A percentile compares a stretch with the other conserved stretches of the same genome.
Conservation (phyloP, 495 filamentous ascomycete genomes). For the Lophiostoma macrostomum region DNA sequence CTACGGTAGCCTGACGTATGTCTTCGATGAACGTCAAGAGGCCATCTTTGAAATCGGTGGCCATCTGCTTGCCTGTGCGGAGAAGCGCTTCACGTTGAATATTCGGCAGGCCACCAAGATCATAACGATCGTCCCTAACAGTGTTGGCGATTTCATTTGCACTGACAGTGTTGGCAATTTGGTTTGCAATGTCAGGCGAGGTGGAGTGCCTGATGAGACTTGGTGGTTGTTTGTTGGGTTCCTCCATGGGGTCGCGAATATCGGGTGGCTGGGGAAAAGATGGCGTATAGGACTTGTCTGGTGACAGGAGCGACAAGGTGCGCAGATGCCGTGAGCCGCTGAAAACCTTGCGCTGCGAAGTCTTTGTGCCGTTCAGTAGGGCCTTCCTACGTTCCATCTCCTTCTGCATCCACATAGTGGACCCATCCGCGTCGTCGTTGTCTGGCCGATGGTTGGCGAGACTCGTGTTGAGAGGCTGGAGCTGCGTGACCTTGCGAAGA, state of each 20-base stretch:
- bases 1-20: conserved; percentile 88
- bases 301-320: conserved; percentile 81
- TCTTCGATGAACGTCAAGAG: conserved; percentile 98
- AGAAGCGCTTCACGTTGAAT: conserved; percentile 53
- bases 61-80: conserved; percentile 77
- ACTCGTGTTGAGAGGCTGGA: conserved; percentile 53
- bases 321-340: conserved; percentile 72
- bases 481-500: conserved; percentile 53
- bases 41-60: conserved; percentile 82
- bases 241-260: conserved; percentile 38
- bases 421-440: conserved; percentile 40
- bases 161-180: conserved; percentile 31
- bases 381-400: conserved; percentile 63
- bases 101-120: conserved; percentile 39
- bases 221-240: conserved; percentile 19
- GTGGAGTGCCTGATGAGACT: conserved; percentile 32
- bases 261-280: conserved; percentile 43
- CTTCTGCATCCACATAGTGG: conserved; percentile 42
- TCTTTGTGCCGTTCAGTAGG: conserved; percentile 45
- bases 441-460: conserved; percentile 18
- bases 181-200: conserved; percentile 32
- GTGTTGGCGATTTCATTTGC: conserved; percentile 32
- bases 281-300: conserved; percentile 46
- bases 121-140: conserved; percentile 24
- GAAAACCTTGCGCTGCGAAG: conserved; percentile 57